phyloP scores from a whole-genome alignment of 805 yeast species.

The Ogataea henricii region DNA sequence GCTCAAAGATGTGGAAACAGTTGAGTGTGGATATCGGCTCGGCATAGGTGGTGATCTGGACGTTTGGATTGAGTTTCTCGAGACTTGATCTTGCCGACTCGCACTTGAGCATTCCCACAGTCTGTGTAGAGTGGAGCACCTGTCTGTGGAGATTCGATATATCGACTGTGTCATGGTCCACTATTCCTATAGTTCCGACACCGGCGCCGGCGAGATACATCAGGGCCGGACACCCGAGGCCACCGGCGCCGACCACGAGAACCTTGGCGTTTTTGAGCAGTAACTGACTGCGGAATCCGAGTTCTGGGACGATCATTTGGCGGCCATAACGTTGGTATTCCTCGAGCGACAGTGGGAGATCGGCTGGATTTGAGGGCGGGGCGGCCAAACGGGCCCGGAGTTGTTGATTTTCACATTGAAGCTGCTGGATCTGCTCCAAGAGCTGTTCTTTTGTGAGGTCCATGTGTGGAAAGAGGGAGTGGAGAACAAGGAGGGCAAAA shows the following conservation, averaged over 20 bases:
- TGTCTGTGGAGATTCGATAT: slow-evolving; percentile 87
- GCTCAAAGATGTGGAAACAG: slow-evolving; percentile 60
- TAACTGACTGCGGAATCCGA: slow-evolving; percentile 62
- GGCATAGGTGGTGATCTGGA: slow-evolving; percentile 54
- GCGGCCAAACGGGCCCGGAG: slow-evolving; percentile 6
- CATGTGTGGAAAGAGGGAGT: no score
- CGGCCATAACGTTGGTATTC: slow-evolving; percentile 89
- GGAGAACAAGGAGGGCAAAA: no score
- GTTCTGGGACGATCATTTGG: slow-evolving; percentile 88
- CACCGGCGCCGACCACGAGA: slow-evolving; percentile 93
- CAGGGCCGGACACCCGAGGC: slow-evolving; percentile 90
- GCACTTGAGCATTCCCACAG: slow-evolving; percentile 72
- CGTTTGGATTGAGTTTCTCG: slow-evolving; percentile 64
- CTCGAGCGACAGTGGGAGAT: slow-evolving; percentile 37
- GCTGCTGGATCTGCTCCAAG: slow-evolving; percentile 28
- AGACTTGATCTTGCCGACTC: slow-evolving; percentile 71
- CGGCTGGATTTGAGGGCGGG: neutral
- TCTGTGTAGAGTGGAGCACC: slow-evolving; percentile 68
- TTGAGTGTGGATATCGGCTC: slow-evolving; percentile 53
- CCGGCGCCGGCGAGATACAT: slow-evolving; percentile 88
- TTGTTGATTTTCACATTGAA: slow-evolving; percentile 10
- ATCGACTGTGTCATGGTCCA: slow-evolving; percentile 86
- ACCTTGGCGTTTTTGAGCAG: slow-evolving; percentile 58
- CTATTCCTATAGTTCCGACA: slow-evolving; percentile 78
- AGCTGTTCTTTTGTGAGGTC: slow-evolving; percentile 24